Base-by-base conservation (phyloP, 177 flowering plant genomes). In the Vitis hybrid region DNA sequence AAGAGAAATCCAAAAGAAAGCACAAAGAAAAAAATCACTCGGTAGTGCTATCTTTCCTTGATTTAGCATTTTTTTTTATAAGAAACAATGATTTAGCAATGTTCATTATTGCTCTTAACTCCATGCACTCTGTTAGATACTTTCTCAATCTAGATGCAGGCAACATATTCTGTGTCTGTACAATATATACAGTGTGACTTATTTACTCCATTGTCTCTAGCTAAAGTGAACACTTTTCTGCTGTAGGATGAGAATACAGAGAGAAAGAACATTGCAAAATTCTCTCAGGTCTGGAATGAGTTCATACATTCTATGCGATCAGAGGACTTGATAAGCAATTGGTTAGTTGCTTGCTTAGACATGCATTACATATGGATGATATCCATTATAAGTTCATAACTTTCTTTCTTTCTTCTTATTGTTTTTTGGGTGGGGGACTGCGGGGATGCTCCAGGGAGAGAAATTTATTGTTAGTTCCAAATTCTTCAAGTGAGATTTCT, bases 241-340 rank as follows among this genome's bases (percentile, higher is more conserved):
- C 67, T 24, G 74, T 84, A 90, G 94, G 90, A 77, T 73, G 84
- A 74, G 63, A 2, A 77, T 32, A 50, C 49, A 51, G 85, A 80
- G 55, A 70, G 85, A 53, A 86, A 77, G 80, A 84, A 85, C 57
- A 84, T 91, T 68, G 90, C 92, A 64, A 85, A 85, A 67, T 96
- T 96, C 78, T 90, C 97, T 74, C 91, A 85, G 71, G 86, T 96
- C 82, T 96, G 99, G 99, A 96, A 93, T 81, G 92, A 87, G 65
- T 88, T 96, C 79, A 92, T 96, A 77, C 65, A 78, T 61, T 81
- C 91, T 64, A 69, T 96, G 91, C 84, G 98, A 65, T 21, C n/a
- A 35, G 99, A 96, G 77, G 99, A 96, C 82, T 83, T 92, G 71
- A 85, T 96, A 72, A 90, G 85, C 80, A 73, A 96, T 72, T 83